Conservation (phyloP, 176 grass and related monocot species). For the Juncus inflexus region DNA sequence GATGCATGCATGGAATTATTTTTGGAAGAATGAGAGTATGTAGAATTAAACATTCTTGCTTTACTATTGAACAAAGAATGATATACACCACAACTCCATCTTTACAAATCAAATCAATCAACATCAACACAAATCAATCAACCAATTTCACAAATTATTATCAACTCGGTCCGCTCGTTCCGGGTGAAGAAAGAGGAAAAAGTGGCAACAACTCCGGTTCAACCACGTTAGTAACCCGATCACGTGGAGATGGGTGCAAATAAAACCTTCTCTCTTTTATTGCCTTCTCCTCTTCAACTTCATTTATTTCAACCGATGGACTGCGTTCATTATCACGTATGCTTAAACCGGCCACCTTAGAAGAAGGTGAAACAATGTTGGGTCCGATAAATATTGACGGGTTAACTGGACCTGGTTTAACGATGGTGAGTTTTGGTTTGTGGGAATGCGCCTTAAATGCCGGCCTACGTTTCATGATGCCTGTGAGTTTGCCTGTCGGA, state of each 20-base stretch:
- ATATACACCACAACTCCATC: constrained; percentile 18
- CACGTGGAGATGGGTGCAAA: constrained; percentile 35
- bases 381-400: neutral
- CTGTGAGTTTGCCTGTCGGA: neutral
- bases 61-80: constrained; percentile 27
- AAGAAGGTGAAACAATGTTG: constrained; percentile 17
- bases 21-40: no score
- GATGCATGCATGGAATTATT: no score
- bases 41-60: no score
- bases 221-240: neutral
- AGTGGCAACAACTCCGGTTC: constrained; percentile 30
- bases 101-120: constrained; percentile 25
- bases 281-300: constrained; percentile 42
- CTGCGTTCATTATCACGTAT: constrained; percentile 6
- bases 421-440: constrained; percentile 38
- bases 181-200: constrained; percentile 26
- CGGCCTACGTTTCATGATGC: constrained; percentile 27
- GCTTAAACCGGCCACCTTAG: constrained; percentile 12
- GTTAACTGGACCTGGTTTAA: constrained; percentile 24
- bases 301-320: constrained; percentile 14
- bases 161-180: constrained; percentile 2
- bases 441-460: constrained; percentile 28
- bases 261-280: constrained; percentile 54
- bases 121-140: constrained; percentile 23
- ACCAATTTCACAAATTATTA: neutral